Percentiles rank a stretch among this genome's conserved stretches.
Conservation (phyloP, 306 rosid genomes). For the Vigna trinervia region DNA sequence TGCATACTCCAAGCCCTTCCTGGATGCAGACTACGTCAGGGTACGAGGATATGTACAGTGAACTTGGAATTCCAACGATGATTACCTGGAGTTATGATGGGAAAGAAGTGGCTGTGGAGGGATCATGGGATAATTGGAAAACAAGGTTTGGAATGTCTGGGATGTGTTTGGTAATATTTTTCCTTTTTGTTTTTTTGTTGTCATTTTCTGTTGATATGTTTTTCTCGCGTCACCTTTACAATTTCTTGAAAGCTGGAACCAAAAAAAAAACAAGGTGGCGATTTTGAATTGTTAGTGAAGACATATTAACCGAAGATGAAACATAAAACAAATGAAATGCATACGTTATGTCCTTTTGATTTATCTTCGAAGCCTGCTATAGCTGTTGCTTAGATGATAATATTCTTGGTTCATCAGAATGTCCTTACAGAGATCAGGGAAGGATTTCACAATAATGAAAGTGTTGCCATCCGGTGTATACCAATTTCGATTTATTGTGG, state of each 20-base stretch:
- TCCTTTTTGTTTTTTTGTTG: neutral
- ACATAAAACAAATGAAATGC: neutral
- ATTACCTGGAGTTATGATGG: slow-evolving; percentile 93
- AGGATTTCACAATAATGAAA: slow-evolving; percentile 92
- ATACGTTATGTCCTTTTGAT: neutral
- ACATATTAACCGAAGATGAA: slow-evolving; percentile 14
- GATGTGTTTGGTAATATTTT: neutral
- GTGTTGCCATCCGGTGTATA: slow-evolving; percentile 98
- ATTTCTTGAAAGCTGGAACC: neutral
- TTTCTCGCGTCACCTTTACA: neutral
- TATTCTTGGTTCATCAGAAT: slow-evolving; percentile 60
- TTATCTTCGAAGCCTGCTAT: slow-evolving; percentile 39
- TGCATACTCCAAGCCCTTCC: slow-evolving; percentile 67
- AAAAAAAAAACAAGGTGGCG: neutral
- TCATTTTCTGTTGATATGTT: neutral
- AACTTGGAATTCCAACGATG: slow-evolving; percentile 95
- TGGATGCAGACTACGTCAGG: slow-evolving; percentile 73
- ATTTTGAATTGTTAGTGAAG: neutral
- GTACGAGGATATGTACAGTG: slow-evolving; percentile 70
- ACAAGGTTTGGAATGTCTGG: slow-evolving; percentile 60
- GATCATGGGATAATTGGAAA: slow-evolving; percentile 99
- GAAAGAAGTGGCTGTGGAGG: slow-evolving; percentile 88
- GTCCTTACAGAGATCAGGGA: slow-evolving; percentile 90
- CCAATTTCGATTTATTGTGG: slow-evolving; percentile 92
- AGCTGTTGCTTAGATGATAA: slow-evolving; percentile 37